Base-by-base conservation (phyloP, 345 rosid species). In the Lumnitzera littorea region DNA sequence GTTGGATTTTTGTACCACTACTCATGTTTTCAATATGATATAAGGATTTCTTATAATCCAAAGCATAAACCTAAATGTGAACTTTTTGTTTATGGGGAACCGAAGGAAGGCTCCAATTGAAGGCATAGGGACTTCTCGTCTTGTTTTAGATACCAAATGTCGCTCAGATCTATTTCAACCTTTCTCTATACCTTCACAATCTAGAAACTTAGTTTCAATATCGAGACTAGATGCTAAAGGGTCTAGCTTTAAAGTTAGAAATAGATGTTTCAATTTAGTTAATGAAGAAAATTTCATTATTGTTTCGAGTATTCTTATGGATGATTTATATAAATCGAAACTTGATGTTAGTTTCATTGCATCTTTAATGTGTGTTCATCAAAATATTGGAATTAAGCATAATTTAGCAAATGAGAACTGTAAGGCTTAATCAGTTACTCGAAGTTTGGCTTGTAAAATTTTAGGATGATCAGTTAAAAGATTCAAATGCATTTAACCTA, bases 41-140 rank as follows among this genome's bases (percentile, higher is more conserved):
- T 13, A 51, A 36, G 60, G 63, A 68, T 72, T 63, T 55, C 68
- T 55, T 72, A 67, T 51, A 9, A 72, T 31, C 66, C 58, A 17
- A 54, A 67, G 13, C 57, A 57, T 48, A 67, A 63, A 55, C 2
- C 58, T 36, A 69, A 60, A 60, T 60, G 50, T 68, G 10, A 60
- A 47, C 6, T 51, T 49, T 50, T 0, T 60, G 15, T 54, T 60
- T 11, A 55, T 53, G 63, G 50, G 61, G 5, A 73, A 73, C 20
- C 2, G 48, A 43, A 49, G 17, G 11, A 64, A 64, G 23, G 67
- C 9, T 50, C 24, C 12, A 15, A 20, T 20, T 1, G 1, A 20
- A 20, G 20, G 20, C 20, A 20, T 20, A 20, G 20, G 20, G 20
- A 20, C 53, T 56, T 62, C 46, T 66, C 48, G 14, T 27, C 25